phyloP scores from a whole-genome alignment of 352 stramenopile species.

The Phytophthora pluvialis region DNA sequence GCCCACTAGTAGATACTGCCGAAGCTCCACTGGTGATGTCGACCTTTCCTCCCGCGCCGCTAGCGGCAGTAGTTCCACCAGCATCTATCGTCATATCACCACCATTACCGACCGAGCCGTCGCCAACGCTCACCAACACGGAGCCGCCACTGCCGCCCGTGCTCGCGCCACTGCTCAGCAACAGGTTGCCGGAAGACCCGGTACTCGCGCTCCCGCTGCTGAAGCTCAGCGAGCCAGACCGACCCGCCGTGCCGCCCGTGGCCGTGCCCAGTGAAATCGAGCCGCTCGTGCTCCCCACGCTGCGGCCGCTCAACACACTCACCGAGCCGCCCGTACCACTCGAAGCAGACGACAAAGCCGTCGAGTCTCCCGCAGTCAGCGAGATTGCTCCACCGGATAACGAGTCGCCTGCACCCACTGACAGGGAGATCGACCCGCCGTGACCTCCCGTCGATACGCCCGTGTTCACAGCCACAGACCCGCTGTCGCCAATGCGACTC shows the following conservation, averaged over 20 bases:
- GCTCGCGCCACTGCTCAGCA: too few relatives aligned
- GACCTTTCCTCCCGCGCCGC: too few relatives aligned
- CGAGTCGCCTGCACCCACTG: conserved; percentile 12
- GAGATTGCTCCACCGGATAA: conserved; percentile 21
- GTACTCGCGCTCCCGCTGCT: too few relatives aligned
- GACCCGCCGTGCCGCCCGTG: conserved; percentile 8
- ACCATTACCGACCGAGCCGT: not conserved
- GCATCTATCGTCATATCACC: too few relatives aligned
- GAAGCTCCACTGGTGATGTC: too few relatives aligned
- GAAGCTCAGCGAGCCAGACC: too few relatives aligned
- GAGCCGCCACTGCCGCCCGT: conserved; percentile 16
- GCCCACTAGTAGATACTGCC: too few relatives aligned
- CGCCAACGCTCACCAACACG: too few relatives aligned
- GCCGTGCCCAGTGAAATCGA: conserved; percentile 24
- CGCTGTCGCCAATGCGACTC: conserved; percentile 32
- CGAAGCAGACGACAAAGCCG: conserved; percentile 1
- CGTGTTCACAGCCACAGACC: too few relatives aligned
- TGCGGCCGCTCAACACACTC: conserved; percentile 26
- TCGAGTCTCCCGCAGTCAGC: conserved; percentile 19
- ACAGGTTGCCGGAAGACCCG: too few relatives aligned
- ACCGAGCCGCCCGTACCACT: conserved; percentile 17
- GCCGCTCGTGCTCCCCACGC: conserved; percentile 26
- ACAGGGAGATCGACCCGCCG: conserved; percentile 22
- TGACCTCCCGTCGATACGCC: conserved; percentile 18
- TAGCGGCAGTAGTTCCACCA: too few relatives aligned